A percentile compares a stretch with the other conserved stretches of the same genome.
Evolutionary conservation across 331 rosid species (phyloP).

Genomic region (Rhamnella rubrinervis): DNA sequence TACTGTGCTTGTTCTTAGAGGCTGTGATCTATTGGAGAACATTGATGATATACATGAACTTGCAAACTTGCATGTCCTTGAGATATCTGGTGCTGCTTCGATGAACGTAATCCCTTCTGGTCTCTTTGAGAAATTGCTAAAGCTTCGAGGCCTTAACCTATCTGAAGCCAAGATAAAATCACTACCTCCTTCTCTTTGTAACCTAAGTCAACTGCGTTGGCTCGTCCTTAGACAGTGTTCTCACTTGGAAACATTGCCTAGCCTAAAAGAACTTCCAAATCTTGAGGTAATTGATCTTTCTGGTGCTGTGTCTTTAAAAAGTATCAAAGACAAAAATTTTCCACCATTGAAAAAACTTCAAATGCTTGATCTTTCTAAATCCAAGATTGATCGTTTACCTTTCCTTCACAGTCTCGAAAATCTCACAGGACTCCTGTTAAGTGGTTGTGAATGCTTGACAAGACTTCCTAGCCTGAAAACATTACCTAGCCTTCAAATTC

Average conservation of each 20-base stretch:
- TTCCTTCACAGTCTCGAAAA: constrained; percentile 11
- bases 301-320: constrained; percentile 28
- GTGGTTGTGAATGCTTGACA: constrained; percentile 6
- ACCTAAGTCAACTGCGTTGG: constrained; percentile 22
- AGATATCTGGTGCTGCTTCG: constrained; percentile 37
- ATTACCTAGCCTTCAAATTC: constrained; percentile 26
- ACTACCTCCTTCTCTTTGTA: constrained; percentile 29
- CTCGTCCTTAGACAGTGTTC: constrained; percentile 31
- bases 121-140: constrained; percentile 11
- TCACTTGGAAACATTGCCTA: constrained; percentile 19
- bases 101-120: not conserved
- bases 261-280: not conserved
- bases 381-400: constrained; percentile 25
- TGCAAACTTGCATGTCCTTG: constrained; percentile 18
- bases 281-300: constrained; percentile 44
- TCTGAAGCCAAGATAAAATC: constrained; percentile 22
- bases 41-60: constrained; percentile 12
- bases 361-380: constrained; percentile 30
- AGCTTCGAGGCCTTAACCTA: constrained; percentile 35
- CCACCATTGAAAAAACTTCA: constrained; percentile 11
- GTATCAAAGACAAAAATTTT: constrained; percentile 17
- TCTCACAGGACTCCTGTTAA: constrained; percentile 23
- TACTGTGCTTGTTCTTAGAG: constrained; percentile 41
- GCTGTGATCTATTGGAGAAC: constrained; percentile 25
- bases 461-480: constrained; percentile 21